phyloP scores from a whole-genome alignment of 805 yeast species.

The Wickerhamiella slavikovae region DNA sequence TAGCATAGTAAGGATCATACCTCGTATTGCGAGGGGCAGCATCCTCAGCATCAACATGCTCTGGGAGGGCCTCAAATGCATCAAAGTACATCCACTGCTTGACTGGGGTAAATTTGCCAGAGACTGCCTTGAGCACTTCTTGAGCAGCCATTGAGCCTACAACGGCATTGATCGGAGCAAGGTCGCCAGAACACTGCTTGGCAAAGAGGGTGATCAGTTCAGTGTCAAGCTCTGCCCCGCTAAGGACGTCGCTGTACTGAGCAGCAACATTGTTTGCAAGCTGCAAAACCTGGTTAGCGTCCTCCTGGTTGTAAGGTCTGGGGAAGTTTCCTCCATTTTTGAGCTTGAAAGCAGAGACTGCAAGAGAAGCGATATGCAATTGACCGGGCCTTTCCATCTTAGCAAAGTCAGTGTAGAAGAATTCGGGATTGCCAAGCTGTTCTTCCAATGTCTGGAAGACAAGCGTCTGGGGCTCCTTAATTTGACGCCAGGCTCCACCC shows the following conservation, averaged over 20 bases:
- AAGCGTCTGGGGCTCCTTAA: constrained; percentile 54
- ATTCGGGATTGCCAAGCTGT: constrained; percentile 64
- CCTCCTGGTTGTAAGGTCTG: constrained; percentile 51
- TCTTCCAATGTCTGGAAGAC: constrained; percentile 41
- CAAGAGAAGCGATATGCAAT: constrained; percentile 82
- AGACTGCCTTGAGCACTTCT: constrained; percentile 85
- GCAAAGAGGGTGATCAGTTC: constrained; percentile 51
- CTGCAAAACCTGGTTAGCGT: constrained; percentile 45
- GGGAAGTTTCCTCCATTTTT: constrained; percentile 51
- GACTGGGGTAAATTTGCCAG: constrained; percentile 88
- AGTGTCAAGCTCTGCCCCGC: constrained; percentile 37
- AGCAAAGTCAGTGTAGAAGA: constrained; percentile 67
- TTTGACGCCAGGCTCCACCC: constrained; percentile 87
- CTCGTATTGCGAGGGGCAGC: constrained; percentile 62
- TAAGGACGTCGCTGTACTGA: constrained; percentile 37
- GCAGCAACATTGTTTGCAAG: constrained; percentile 38
- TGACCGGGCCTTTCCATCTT: constrained; percentile 85
- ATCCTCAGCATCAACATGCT: constrained; percentile 38
- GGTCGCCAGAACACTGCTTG: constrained; percentile 75
- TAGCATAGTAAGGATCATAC: constrained; percentile 91
- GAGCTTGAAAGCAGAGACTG: constrained; percentile 52
- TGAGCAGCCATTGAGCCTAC: constrained; percentile 92
- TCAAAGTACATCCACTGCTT: constrained; percentile 87
- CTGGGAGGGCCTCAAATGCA: constrained; percentile 62
- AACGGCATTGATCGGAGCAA: constrained; percentile 76